A percentile compares a stretch with the other conserved stretches of the same genome.
Evolutionary conservation across 2,329 filamentous ascomycete species (phyloP).

Genomic region (Penicillium sp.): DNA sequence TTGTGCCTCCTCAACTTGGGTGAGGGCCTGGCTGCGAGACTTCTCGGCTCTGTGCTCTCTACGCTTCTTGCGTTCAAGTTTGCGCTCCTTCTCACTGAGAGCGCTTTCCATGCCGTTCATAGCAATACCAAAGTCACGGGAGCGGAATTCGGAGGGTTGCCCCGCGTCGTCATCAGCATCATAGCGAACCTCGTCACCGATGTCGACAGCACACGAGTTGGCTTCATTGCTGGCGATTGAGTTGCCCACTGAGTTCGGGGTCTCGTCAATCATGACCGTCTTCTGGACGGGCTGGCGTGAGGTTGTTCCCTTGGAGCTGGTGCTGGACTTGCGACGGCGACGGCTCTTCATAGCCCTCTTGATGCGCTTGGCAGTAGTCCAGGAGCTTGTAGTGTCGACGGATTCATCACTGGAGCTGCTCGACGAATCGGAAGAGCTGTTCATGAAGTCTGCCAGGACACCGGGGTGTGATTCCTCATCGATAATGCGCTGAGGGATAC

Average conservation of each 20-base stretch:
- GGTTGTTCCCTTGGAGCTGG: slow-evolving; percentile 63
- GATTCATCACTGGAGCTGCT: slow-evolving; percentile 67
- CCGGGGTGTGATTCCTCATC: slow-evolving; percentile 90
- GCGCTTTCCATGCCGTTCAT: slow-evolving; percentile 22
- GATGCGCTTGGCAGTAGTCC: slow-evolving; percentile 76
- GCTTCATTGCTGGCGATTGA: slow-evolving; percentile 33
- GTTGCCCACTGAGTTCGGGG: slow-evolving; percentile 31
- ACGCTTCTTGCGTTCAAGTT: slow-evolving; percentile 32
- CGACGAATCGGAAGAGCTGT: slow-evolving; percentile 57
- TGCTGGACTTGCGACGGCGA: slow-evolving; percentile 77
- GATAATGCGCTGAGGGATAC: slow-evolving; percentile 89
- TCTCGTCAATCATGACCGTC: slow-evolving; percentile 30
- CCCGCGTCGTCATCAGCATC: slow-evolving; percentile 36
- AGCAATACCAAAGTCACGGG: slow-evolving; percentile 39
- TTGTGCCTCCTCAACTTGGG: slow-evolving; percentile 9
- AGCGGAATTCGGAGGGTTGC: slow-evolving; percentile 32
- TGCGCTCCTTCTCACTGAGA: slow-evolving; percentile 25
- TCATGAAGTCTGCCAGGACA: slow-evolving; percentile 79
- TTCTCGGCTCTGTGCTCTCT: slow-evolving; percentile 24
- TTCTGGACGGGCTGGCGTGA: slow-evolving; percentile 25
- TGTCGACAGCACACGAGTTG: slow-evolving; percentile 33
- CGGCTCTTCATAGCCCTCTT: slow-evolving; percentile 75
- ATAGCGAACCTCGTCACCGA: slow-evolving; percentile 38
- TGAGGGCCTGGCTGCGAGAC: slow-evolving; percentile 23
- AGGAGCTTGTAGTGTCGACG: slow-evolving; percentile 69